Percentiles rank a stretch among this genome's conserved stretches.
phyloP scores from a whole-genome alignment of 2,329 filamentous ascomycete genomes.

The Fusarium napiforme region DNA sequence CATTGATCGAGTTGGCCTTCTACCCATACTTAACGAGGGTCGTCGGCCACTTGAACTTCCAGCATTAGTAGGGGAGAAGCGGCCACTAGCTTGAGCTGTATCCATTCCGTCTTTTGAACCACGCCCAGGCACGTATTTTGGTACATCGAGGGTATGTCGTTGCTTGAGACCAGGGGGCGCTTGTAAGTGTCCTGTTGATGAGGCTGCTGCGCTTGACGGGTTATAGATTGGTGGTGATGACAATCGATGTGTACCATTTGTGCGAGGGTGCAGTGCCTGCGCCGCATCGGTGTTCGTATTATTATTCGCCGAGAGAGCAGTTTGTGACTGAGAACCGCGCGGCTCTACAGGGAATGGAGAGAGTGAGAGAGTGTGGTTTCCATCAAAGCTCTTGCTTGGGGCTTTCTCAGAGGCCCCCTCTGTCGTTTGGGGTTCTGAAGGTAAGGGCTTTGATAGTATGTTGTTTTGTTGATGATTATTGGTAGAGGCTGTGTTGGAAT shows the following conservation, averaged over 20 bases:
- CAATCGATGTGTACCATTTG: conserved; percentile 64
- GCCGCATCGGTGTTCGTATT: conserved; percentile 44
- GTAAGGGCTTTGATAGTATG: conserved; percentile 38
- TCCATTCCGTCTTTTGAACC: conserved; percentile 79
- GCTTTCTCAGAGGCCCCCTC: conserved; percentile 26
- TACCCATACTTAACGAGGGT: conserved; percentile 83
- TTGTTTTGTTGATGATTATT: conserved; percentile 27
- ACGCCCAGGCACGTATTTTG: conserved; percentile 72
- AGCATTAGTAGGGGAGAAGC: conserved; percentile 76
- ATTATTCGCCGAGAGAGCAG: conserved; percentile 29
- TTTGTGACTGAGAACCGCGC: conserved; percentile 31
- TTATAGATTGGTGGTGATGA: conserved; percentile 72
- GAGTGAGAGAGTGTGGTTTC: conserved; percentile 12
- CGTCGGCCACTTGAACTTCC: conserved; percentile 70
- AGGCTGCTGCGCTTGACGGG: conserved; percentile 52
- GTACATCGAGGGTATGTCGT: conserved; percentile 89
- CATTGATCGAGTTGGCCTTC: conserved; percentile 84
- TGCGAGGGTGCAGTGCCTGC: conserved; percentile 39
- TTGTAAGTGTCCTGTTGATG: conserved; percentile 63
- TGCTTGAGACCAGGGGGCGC: conserved; percentile 73
- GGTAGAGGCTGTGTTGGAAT: conserved; percentile 13
- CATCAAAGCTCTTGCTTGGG: conserved; percentile 31
- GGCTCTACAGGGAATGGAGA: conserved; percentile 27
- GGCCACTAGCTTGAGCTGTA: conserved; percentile 74
- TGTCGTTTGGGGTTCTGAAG: conserved; percentile 31